Evolutionary conservation across 176 grass and related monocot species (phyloP).

Genomic region (Dendrocalamus sinicus): DNA sequence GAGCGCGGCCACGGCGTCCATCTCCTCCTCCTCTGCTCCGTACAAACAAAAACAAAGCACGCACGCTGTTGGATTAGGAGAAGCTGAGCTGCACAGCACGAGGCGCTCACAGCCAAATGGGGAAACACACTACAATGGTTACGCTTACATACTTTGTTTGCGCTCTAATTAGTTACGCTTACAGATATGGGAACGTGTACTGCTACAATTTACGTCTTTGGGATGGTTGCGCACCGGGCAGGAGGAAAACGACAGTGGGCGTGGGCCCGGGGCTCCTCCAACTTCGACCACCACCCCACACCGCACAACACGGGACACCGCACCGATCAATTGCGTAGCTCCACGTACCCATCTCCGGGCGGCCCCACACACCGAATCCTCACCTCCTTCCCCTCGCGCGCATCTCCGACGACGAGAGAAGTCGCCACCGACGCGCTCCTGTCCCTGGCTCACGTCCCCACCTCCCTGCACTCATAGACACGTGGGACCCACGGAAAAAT

Average conservation of each 20-base stretch:
- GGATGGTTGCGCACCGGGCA: no score
- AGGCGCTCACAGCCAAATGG: neutral
- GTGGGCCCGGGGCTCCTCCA: neutral
- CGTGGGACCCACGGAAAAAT: fast-evolving
- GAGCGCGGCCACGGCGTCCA: constrained; percentile 52
- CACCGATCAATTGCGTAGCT: fast-evolving
- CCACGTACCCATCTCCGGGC: neutral
- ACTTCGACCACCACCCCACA: neutral
- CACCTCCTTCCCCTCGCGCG: neutral
- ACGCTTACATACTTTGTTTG: no score
- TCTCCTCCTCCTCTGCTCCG: constrained; percentile 12
- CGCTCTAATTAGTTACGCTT: no score
- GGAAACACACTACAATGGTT: no score
- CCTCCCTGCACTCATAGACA: neutral
- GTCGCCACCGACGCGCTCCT: constrained; percentile 38
- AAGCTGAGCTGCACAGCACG: neutral
- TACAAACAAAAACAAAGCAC: constrained; percentile 15
- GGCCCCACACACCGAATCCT: neutral
- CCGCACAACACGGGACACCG: neutral
- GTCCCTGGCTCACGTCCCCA: neutral
- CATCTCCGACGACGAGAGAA: constrained; percentile 7
- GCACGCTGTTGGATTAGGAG: constrained; percentile 33
- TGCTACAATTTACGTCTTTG: neutral
- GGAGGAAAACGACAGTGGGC: neutral
- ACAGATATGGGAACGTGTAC: no score